Base-by-base conservation (phyloP, 1,139 yeast species). In the Diutina mesorugosa region DNA sequence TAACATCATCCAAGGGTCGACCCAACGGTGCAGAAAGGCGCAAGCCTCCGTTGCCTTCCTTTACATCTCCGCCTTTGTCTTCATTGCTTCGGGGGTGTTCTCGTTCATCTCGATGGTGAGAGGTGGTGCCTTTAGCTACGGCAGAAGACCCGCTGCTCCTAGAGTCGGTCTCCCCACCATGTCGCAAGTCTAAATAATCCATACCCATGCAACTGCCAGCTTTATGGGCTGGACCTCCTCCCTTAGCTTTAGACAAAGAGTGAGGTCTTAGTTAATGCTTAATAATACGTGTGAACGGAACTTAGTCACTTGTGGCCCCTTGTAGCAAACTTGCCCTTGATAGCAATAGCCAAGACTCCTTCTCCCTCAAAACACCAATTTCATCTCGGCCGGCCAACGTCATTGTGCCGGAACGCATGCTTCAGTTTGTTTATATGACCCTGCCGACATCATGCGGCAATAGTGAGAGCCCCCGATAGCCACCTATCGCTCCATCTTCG, bases 41-140 rank as follows among this genome's bases (percentile, higher is more conserved):
- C 98, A 93, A 79, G 96, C 96, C 61, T 75, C 89, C 47, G 81
- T 81, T 65, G 96, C 96, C 61, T 93, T 93, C 85, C 81, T 90
- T 67, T 93, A 83, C 85, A 85, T 93, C 72, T 79, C 95, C 60
- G 84, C 87, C 78, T 83, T 85, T 69, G 74, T 85, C 69, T 86
- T 89, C 70, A 72, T 90, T 64, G 87, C 80, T 66, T 81, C 91
- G 60, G 70, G 83, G 61, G 77, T 79, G 60, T 77, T 88, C 74
- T 83, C 93, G 61, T 66, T 78, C 61, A 64, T 83, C 61, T 73
- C 80, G 59, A 76, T 87, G 60, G 57, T 79, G 67, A 76, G 78
- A 71, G 85, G 89, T 65, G 97, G 97, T 62, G 81, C 87, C 65
- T 85, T 90, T 67, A 86, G 91, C 61, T 65, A 80, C 58, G 10